phyloP scores from a whole-genome alignment of 306 rosid genomes.

The Begonia fuchsioides region DNA sequence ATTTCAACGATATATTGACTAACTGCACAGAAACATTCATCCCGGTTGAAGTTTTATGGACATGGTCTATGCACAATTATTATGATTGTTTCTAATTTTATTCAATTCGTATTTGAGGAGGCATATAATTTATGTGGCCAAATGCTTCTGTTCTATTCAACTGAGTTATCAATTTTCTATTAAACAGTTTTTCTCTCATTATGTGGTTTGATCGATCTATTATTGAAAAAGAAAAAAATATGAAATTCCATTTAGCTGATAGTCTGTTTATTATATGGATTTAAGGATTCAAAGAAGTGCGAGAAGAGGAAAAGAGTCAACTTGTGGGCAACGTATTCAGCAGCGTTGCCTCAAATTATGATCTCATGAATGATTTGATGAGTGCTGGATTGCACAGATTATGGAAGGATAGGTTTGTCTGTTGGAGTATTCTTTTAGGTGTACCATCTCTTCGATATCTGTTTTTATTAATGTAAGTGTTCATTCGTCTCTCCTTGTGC shows the following conservation, averaged over 20 bases:
- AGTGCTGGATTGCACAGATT: slow-evolving; percentile 86
- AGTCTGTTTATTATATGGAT: slow-evolving; percentile 1
- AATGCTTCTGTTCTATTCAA: not conserved
- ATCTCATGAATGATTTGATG: slow-evolving; percentile 89
- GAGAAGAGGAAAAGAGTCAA: slow-evolving; percentile 78
- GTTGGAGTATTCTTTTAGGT: slow-evolving; percentile 1
- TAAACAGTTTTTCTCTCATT: not conserved
- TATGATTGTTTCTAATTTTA: too few species aligned
- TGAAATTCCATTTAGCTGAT: slow-evolving; percentile 3
- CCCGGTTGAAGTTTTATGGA: too few species aligned
- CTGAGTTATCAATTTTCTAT: too few species aligned
- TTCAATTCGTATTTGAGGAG: not conserved
- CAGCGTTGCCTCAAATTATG: slow-evolving; percentile 76
- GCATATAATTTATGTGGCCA: not conserved
- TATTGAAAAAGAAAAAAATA: not conserved
- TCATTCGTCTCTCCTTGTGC: slow-evolving; percentile 19
- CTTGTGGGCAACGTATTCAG: slow-evolving; percentile 85
- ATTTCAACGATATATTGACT: too few species aligned
- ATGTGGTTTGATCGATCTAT: not conserved
- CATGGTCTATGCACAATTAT: too few species aligned
- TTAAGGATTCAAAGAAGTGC: slow-evolving; percentile 70
- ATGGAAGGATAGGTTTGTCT: slow-evolving; percentile 82
- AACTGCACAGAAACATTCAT: too few species aligned
- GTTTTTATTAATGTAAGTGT: slow-evolving; percentile 7
- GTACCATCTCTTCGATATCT: not conserved